A percentile compares a stretch with the other conserved stretches of the same genome.
phyloP scores from a whole-genome alignment of 1,284 basidiomycete species.

The Ceratobasidium sp. region DNA sequence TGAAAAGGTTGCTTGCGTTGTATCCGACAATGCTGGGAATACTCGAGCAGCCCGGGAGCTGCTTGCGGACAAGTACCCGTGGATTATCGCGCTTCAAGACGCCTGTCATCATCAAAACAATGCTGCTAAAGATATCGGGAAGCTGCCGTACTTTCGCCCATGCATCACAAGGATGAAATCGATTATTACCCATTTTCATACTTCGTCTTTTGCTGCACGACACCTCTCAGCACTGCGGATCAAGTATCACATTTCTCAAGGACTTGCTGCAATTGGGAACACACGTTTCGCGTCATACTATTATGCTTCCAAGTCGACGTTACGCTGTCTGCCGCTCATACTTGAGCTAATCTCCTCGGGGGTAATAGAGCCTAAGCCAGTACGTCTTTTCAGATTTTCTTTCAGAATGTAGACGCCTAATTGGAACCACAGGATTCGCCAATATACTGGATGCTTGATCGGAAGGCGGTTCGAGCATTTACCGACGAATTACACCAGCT shows the following conservation, averaged over 20 bases:
- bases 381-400: background rate
- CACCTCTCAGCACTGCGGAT: constrained; percentile 51
- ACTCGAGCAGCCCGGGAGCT: constrained; percentile 52
- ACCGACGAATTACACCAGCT: constrained; percentile 25
- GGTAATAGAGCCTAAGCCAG: constrained; percentile 18
- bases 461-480: background rate
- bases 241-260: constrained; percentile 49
- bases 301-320: constrained; percentile 21
- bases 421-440: background rate
- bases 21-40: constrained; percentile 58
- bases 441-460: constrained; percentile 44
- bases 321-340: constrained; percentile 18
- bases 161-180: constrained; percentile 51
- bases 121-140: constrained; percentile 55
- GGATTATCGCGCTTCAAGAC: constrained; percentile 55
- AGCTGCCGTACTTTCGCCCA: constrained; percentile 53
- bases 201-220: constrained; percentile 52
- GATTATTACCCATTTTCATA: constrained; percentile 53
- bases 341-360: constrained; percentile 14
- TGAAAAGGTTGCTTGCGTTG: constrained; percentile 51
- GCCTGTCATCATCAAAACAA: constrained; percentile 56
- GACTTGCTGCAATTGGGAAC: constrained; percentile 55
- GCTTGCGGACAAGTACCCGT: constrained; percentile 50
- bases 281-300: constrained; percentile 55
- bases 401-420: background rate